Evolutionary conservation across 1,284 basidiomycete genomes (phyloP), one percentile per base, ranked within the genome.

Genomic region (Cryptococcus wingfieldii): DNA sequence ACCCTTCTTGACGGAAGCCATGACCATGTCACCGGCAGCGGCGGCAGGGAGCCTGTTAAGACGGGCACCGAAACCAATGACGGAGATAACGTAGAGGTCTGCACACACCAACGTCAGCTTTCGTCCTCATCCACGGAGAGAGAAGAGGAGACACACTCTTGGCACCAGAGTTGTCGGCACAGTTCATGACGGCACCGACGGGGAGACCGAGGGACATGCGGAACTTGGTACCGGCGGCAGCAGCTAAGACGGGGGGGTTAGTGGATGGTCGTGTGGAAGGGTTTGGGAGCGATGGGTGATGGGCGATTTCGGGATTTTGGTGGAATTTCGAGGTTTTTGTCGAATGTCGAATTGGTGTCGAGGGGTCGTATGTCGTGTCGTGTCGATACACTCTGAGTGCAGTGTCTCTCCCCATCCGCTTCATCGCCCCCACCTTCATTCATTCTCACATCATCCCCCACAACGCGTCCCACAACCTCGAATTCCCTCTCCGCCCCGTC

Each of bases 1-100:
- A 79, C 95, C 95, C 86, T 98, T 98, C 86, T 99, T 98, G 76
- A 98, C 96, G 59, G 90, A 93, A 61, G 93, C 93, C 72, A 98
- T 93, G 70, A 98, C 88, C 94, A 98, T 98, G 80, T 96, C 93
- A 71, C 95, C 95, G 62, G 96, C 93, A 82, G 93, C 89, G 69
- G 95, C 94, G 78, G 96, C 95, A 64, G 95, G 95, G 63, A 98
- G 84, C 80, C 96, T 85, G 86, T 98, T 98, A 55, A 98, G 85
- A 76, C 89, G 91, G 61, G 96, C 89, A 80, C 95, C 96, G 78
- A 89, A 90, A 60, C 94, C 91, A 48, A 78, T 66, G 59, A 78
- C 77, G 55, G 77, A 75, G 74, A 78, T 78, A 61, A 78, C 76
- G 71, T 78, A 77, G 67, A 76, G 70, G 72, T 77, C 68, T 73